These are phyloP conservation scores for Flammula alnicola DNA, from an alignment of 1,284 basidiomycete genomes.

Conservation along the genomic window DNA sequence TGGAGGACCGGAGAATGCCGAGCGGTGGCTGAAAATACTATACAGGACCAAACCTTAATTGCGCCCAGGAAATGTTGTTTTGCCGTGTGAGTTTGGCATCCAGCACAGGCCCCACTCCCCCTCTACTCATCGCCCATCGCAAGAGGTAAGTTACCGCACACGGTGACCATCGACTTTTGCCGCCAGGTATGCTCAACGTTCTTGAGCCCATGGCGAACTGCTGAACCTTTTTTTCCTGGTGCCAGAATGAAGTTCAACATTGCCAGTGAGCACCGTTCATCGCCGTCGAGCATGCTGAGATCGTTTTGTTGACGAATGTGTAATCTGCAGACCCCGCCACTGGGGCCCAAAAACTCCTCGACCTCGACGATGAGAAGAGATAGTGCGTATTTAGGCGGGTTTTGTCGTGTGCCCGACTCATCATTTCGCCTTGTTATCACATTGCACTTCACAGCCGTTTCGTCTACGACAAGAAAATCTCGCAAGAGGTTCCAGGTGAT, in stretches of 20 bases:
- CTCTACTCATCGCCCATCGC: constrained; percentile 31
- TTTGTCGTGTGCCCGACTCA: too few relatives aligned
- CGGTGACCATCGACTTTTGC: constrained; percentile 33
- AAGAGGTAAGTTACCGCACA: constrained; percentile 35
- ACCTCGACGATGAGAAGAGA: constrained; percentile 92
- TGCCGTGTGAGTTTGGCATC: constrained; percentile 34
- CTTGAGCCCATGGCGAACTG: constrained; percentile 4
- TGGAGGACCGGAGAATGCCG: constrained; percentile 30
- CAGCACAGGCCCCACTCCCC: constrained; percentile 27
- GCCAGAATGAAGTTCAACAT: constrained; percentile 93
- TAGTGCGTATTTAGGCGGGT: constrained; percentile 57
- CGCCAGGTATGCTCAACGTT: constrained; percentile 29
- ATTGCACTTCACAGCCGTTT: constrained; percentile 63
- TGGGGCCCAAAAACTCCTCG: constrained; percentile 96
- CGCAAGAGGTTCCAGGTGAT: constrained; percentile 94
- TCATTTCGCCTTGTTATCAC: background rate
- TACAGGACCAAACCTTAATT: constrained; percentile 51
- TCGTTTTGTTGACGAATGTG: constrained; percentile 24
- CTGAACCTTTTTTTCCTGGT: constrained; percentile 18
- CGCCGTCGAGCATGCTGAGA: constrained; percentile 5
- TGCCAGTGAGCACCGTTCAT: constrained; percentile 70
- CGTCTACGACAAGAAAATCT: constrained; percentile 97
- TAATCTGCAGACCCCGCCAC: constrained; percentile 80
- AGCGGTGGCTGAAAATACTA: constrained; percentile 38
- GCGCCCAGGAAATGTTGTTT: constrained; percentile 32